Conservation (phyloP, 164 flowering plant species). For the Vitis riparia region DNA sequence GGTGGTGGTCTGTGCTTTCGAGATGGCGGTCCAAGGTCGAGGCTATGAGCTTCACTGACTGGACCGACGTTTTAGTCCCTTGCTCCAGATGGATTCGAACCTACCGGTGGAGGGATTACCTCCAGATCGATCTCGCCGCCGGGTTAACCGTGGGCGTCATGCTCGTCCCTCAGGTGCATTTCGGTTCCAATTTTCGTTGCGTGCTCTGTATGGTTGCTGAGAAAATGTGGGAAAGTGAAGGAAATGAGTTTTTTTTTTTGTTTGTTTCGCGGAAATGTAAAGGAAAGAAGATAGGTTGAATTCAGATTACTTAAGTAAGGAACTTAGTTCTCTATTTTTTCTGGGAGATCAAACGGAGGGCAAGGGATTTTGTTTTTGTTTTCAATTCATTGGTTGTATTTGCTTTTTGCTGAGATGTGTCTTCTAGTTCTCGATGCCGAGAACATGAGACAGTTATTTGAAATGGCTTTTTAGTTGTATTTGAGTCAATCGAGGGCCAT, state of each 20-base stretch:
- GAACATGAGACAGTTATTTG: no score
- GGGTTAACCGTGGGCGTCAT: slow-evolving; percentile 89
- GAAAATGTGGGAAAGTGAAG: slow-evolving; percentile 2
- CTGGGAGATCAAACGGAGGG: background rate
- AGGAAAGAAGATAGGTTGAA: background rate
- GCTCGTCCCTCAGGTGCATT: slow-evolving; percentile 94
- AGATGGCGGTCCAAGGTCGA: slow-evolving; percentile 45
- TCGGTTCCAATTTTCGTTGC: background rate
- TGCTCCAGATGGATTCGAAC: slow-evolving; percentile 83
- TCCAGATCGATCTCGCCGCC: slow-evolving; percentile 83
- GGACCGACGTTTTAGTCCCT: slow-evolving; percentile 71
- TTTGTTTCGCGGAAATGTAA: background rate
- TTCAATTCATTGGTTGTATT: background rate
- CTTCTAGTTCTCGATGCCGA: no score
- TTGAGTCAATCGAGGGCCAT: no score
- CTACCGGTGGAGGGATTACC: slow-evolving; percentile 74
- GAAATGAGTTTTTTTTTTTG: background rate
- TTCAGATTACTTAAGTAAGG: no score
- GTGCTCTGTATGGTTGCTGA: slow-evolving; percentile 4
- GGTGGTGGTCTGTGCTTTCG: slow-evolving; percentile 14
- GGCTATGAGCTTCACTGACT: slow-evolving; percentile 52
- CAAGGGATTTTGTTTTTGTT: background rate
- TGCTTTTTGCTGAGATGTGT: background rate
- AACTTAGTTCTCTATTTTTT: no score
- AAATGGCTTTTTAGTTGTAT: no score